Conservation (phyloP, 495 filamentous ascomycete species). For the Tuber magnatum region DNA sequence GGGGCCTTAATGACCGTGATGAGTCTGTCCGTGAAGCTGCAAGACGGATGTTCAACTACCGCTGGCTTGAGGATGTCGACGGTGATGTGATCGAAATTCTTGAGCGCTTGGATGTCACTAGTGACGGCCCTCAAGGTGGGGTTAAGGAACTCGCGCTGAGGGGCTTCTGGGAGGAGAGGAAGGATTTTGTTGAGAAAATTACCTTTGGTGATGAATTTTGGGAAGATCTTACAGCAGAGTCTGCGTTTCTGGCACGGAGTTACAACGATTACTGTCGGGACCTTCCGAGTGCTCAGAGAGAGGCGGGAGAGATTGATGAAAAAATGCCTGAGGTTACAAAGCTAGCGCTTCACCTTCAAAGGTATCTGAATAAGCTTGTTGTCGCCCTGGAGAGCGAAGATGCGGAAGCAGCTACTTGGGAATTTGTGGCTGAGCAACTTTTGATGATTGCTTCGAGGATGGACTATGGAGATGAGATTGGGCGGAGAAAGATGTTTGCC, state of each 20-base stretch:
- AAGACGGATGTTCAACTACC: conserved; percentile 78
- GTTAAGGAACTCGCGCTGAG: conserved; percentile 88
- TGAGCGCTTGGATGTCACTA: conserved; percentile 87
- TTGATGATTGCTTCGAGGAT: conserved; percentile 83
- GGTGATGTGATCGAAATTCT: conserved; percentile 77
- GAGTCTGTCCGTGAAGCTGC: conserved; percentile 91
- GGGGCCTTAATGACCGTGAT: conserved; percentile 90
- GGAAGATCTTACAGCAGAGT: conserved; percentile 76
- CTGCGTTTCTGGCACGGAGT: conserved; percentile 75
- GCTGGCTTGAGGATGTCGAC: conserved; percentile 93
- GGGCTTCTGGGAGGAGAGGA: conserved; percentile 89
- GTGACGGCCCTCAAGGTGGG: conserved; percentile 80
- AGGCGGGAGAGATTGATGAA: conserved; percentile 67
- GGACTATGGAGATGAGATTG: conserved; percentile 93
- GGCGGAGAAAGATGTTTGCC: conserved; percentile 87
- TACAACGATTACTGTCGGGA: conserved; percentile 86
- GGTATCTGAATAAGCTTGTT: conserved; percentile 68
- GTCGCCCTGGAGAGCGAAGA: conserved; percentile 59
- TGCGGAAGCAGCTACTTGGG: conserved; percentile 64
- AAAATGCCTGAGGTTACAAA: conserved; percentile 93
- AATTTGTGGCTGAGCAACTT: conserved; percentile 92
- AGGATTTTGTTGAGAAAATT: conserved; percentile 78
- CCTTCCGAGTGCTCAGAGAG: conserved; percentile 48
- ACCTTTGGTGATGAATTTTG: conserved; percentile 80
- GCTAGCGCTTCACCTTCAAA: conserved; percentile 72